These are phyloP conservation scores for Talaromyces sp. DNA, from an alignment of 2,329 filamentous ascomycete genomes.

Conservation along the genomic window DNA sequence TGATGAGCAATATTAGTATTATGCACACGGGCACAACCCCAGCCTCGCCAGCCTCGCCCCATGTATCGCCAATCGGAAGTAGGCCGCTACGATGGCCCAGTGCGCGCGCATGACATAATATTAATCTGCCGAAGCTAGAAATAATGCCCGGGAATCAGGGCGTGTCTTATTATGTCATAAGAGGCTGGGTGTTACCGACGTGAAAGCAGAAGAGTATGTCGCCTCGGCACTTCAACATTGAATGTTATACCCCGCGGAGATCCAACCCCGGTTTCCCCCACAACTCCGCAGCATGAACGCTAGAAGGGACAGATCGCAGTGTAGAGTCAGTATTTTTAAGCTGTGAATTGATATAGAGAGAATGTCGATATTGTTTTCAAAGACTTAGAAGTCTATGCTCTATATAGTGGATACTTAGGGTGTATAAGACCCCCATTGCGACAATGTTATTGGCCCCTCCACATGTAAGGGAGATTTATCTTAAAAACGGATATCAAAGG, in stretches of 20 bases:
- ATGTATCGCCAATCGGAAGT: not conserved
- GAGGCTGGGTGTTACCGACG: not conserved
- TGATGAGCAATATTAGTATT: not conserved
- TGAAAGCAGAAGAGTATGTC: not conserved
- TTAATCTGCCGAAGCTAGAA: not conserved
- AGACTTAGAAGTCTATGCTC: too few species aligned
- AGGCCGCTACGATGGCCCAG: not conserved
- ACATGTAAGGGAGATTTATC: too few species aligned
- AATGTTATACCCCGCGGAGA: not conserved
- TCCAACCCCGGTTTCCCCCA: not conserved
- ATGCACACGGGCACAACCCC: not conserved
- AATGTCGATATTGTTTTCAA: too few species aligned
- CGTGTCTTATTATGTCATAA: not conserved
- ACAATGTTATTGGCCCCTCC: too few species aligned
- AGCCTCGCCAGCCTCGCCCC: not conserved
- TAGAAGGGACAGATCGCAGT: too few species aligned
- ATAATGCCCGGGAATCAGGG: not conserved
- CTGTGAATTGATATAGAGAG: too few species aligned
- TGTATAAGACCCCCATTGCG: too few species aligned
- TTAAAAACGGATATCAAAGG: too few species aligned
- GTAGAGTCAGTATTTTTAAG: too few species aligned
- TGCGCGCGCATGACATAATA: not conserved
- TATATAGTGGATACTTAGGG: too few species aligned
- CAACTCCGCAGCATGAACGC: too few species aligned
- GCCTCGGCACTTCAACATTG: too few species aligned